These are phyloP conservation scores for Globisporangium paddicum DNA, from an alignment of 352 stramenopile species.

Conservation along the genomic window DNA sequence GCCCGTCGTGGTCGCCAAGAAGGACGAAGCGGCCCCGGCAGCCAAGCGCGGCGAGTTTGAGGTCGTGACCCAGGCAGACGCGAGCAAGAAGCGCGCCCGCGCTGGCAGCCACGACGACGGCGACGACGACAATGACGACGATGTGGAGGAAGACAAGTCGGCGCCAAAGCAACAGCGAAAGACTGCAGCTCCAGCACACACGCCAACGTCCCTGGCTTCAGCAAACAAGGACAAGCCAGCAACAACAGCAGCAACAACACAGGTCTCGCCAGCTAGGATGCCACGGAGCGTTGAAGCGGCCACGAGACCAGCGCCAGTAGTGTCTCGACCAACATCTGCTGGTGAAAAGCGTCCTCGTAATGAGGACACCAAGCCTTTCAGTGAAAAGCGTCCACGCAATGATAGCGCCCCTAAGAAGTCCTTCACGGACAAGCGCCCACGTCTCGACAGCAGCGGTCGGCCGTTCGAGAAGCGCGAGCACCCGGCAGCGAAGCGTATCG, in stretches of 20 bases:
- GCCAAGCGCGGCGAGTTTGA: conserved; percentile 28
- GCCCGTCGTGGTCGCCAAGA: conserved; percentile 10
- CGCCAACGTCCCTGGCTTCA: conserved; percentile 31
- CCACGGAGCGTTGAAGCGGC: neutral
- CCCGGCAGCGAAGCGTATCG: conserved; percentile 11
- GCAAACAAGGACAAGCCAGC: conserved; percentile 1
- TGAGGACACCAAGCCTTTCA: conserved; percentile 1
- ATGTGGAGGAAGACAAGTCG: conserved; percentile 11
- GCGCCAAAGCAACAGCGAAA: conserved; percentile 7
- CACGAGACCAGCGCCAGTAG: neutral
- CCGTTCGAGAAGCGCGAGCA: conserved; percentile 8
- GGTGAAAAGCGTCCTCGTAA: conserved; percentile 8
- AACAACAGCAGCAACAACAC: neutral
- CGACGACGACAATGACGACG: conserved; percentile 16
- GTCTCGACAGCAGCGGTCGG: neutral
- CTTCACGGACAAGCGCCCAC: conserved; percentile 9
- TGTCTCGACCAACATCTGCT: neutral
- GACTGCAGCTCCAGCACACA: conserved; percentile 20
- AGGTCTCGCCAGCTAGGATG: neutral
- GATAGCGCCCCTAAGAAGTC: conserved; percentile 1
- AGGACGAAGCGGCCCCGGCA: conserved; percentile 1
- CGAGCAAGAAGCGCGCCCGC: conserved; percentile 25
- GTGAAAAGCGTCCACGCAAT: conserved; percentile 1
- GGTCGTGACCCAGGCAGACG: conserved; percentile 22
- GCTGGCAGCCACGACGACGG: conserved; percentile 21